Conservation (phyloP, 1,284 basidiomycete genomes). For the Fomitopsis pinicola region DNA sequence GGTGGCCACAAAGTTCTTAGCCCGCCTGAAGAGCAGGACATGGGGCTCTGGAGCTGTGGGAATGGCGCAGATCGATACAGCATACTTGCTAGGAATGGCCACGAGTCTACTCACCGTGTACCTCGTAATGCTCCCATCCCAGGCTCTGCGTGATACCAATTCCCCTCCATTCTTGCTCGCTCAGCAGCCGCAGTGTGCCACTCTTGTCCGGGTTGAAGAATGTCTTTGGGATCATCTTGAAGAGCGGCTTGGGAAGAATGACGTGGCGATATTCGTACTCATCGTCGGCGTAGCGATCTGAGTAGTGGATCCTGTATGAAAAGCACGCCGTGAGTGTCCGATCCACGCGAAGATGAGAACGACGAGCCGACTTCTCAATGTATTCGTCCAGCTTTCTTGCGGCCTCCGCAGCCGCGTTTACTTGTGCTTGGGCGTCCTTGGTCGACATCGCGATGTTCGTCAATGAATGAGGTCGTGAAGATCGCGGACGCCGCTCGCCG, state of each 20-base stretch:
- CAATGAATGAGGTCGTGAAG: not conserved
- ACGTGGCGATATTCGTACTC: constrained; percentile 89
- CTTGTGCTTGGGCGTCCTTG: constrained; percentile 21
- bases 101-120: constrained; percentile 67
- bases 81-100: not conserved
- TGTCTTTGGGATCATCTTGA: constrained; percentile 83
- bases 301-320: constrained; percentile 69
- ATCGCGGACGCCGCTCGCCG: not conserved
- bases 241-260: constrained; percentile 84
- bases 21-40: constrained; percentile 75
- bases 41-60: constrained; percentile 81
- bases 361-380: constrained; percentile 32
- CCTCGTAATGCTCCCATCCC: constrained; percentile 97
- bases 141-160: constrained; percentile 95
- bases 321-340: constrained; percentile 12
- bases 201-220: constrained; percentile 75
- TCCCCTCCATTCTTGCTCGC: constrained; percentile 90
- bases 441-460: constrained; percentile 14
- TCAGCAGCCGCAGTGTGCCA: constrained; percentile 78
- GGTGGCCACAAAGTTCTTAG: constrained; percentile 52
- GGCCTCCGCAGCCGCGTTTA: constrained; percentile 20
- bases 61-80: not conserved
- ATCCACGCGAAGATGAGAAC: constrained; percentile 2
- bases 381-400: constrained; percentile 55
- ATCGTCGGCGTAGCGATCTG: constrained; percentile 81